Base-by-base conservation (phyloP, 441 rosid genomes). In the Omphalea diandra region DNA sequence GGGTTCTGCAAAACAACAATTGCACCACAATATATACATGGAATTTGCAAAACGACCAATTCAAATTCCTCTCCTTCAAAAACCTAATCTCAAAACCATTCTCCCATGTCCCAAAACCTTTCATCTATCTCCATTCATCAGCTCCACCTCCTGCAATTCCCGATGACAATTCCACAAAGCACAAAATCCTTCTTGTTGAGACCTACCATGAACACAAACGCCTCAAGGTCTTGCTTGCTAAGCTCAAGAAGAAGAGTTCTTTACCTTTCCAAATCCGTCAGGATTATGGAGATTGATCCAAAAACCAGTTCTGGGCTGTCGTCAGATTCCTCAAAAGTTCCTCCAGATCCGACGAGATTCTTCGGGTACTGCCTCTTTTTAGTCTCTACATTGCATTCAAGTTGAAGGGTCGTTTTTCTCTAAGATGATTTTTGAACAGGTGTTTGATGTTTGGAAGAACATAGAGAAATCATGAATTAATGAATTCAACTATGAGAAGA, bases 261-360 rank as follows among this genome's bases (percentile, higher is more conserved):
- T 83, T 73, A 78, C 89, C 97, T 72, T 58, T 85, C 79, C 77
- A 55, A 47, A 31, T 86, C 5, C 96, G 89, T 82, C 63, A 72
- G 6, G 83, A 83, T 8, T 86, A 86, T 75, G 90, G 88, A 58
- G 92, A 89, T 68, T 91, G 93, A 90, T 79, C 80, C 74, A 79
- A 79, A 71, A 76, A 86, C 67, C 86, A 65, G 50, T 85, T 91
- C 82, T 88, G 90, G 89, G 73, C 83, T 41, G 84, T 80, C 27
- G 72, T 88, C 72, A 84, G 76, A 33, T 86, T 79, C 73, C 96
- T 91, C 77, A 76, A 70, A 35, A 83, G 54, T 49, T 71, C 85
- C 35, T 80, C 86, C 8, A 82, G 87, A 73, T 73, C 81, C 55
- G 31, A 50, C 43, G 75, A 84, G 72, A 82, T 88, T 76, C 86